Evolutionary conservation across 139 green algal genomes (phyloP), one percentile per base, ranked within the genome.

Genomic region (Chlamydomonas sp.): DNA sequence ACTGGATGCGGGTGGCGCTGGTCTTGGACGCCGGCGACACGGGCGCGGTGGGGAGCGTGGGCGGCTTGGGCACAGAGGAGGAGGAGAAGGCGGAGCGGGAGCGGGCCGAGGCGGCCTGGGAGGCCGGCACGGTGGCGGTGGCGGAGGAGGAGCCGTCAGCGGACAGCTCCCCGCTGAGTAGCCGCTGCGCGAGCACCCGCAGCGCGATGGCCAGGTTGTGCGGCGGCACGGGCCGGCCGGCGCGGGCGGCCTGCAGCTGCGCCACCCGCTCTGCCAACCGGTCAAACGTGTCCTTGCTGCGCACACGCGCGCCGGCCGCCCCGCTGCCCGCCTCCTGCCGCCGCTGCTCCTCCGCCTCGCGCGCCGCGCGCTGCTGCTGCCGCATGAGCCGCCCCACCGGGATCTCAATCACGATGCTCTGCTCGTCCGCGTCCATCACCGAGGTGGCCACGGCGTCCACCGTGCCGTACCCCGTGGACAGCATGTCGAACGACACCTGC

Each of bases 211-310:
- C 84, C 61, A 88, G 66, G 58, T 88, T 58, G 20, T 80, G 82
- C 17, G 82, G 80, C 20, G 82, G 77, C 16, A 80, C 81, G 3
- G 71, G 83, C 71, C 86, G 77, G 49, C 88, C 88, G 5, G 77
- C 73, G 64, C 88, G 63, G 61, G 81, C 63, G 57, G 77, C 57
- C 86, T 84, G 88, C 18, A 89, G 83, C 77, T 73, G 66, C 68
- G 79, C 67, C 18, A 85, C 86, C 14, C 78, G 69, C 79, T 86
- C 88, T 69, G 88, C 84, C 64, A 88, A 75, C 49, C 75, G 64
- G 84, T 88, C 84, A 62, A 88, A 88, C 9, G 75, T 85, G 72
- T 76, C 86, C 83, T 86, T 91, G 68, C 69, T 69, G 68, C 16
- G 63, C 71, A 49, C 77, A 69, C 61, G 20, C 68, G 69, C 68